These are phyloP conservation scores for Flagelloscypha sp. DNA, from an alignment of 768 basidiomycete species.

Conservation along the genomic window DNA sequence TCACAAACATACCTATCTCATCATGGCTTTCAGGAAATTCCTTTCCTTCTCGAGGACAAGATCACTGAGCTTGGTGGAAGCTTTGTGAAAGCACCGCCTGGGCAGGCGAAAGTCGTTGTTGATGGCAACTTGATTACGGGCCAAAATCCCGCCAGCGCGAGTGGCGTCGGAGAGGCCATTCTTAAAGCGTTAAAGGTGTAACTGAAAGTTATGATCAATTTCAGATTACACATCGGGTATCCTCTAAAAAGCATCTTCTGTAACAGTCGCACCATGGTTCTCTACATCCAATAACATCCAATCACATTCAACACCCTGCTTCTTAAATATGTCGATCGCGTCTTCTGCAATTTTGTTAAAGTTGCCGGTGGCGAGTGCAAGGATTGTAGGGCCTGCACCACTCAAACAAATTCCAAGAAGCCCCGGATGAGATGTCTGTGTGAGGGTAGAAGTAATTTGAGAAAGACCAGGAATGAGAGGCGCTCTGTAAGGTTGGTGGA, in stretches of 20 bases:
- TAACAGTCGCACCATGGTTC: no score
- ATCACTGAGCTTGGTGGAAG: constrained; percentile 57
- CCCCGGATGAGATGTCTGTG: constrained; percentile 87
- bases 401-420: constrained; percentile 95
- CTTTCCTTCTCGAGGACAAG: constrained; percentile 65
- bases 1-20: background rate
- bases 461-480: constrained; percentile 88
- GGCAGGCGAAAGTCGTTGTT: constrained; percentile 38
- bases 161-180: constrained; percentile 46
- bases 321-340: constrained; percentile 65
- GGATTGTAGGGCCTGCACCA: constrained; percentile 94
- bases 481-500: constrained; percentile 96
- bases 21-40: constrained; percentile 42
- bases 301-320: constrained; percentile 71
- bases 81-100: constrained; percentile 41
- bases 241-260: no score
- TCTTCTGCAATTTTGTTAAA: constrained; percentile 83
- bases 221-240: background rate
- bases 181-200: constrained; percentile 36
- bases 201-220: constrained; percentile 3
- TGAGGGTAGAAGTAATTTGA: constrained; percentile 82
- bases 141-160: constrained; percentile 67
- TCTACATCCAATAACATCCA: constrained; percentile 82
- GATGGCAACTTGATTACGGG: constrained; percentile 60
- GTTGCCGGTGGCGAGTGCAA: constrained; percentile 82